Conservation (phyloP, 768 basidiomycete genomes). For the Lactarius akahatsu region DNA sequence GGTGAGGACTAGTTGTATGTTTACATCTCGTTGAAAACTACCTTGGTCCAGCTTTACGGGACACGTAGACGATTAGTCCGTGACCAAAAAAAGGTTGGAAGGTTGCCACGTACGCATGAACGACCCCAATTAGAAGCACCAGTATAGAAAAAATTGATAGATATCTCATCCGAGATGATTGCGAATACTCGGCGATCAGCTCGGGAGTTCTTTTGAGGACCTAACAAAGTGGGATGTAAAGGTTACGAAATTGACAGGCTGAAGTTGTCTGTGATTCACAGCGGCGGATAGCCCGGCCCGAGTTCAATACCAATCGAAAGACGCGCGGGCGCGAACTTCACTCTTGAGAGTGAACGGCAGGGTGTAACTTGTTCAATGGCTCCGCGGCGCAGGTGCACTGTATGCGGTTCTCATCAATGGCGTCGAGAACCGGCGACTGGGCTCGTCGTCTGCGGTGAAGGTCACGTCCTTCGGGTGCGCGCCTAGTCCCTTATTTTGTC, state of each 20-base stretch:
- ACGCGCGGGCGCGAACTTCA: not conserved
- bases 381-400: conserved; percentile 62
- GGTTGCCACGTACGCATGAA: conserved; percentile 54
- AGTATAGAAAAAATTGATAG: conserved; percentile 48
- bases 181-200: not conserved
- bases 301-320: no score
- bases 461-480: conserved; percentile 81
- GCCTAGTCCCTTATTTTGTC: not conserved
- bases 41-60: conserved; percentile 66
- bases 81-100: not conserved
- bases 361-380: conserved; percentile 44
- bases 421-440: conserved; percentile 82
- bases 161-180: conserved; percentile 46
- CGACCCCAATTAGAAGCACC: conserved; percentile 51
- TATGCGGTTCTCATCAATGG: conserved; percentile 86
- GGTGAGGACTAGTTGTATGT: not conserved
- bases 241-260: not conserved
- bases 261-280: not conserved
- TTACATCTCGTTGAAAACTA: conserved; percentile 35
- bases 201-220: conserved; percentile 18
- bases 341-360: not conserved
- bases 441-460: conserved; percentile 83
- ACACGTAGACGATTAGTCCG: conserved; percentile 10
- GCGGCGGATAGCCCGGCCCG: conserved; percentile 12
- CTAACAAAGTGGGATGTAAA: not conserved